Evolutionary conservation across 1,139 yeast genomes (phyloP).

Genomic region (Pichia sp.): DNA sequence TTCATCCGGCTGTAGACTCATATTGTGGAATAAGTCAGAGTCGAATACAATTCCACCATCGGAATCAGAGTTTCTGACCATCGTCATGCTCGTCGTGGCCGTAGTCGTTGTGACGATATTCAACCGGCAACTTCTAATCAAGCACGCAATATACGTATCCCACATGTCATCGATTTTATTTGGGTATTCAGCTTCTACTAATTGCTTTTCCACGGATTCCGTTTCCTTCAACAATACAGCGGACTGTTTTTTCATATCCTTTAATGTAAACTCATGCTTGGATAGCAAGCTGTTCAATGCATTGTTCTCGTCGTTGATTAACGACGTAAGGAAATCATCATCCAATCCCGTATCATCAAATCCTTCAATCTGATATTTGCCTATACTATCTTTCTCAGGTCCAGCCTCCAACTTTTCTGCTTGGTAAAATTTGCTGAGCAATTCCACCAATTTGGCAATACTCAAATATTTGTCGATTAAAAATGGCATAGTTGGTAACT

Average conservation of each 20-base stretch:
- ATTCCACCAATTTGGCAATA: slow-evolving; percentile 53
- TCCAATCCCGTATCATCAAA: slow-evolving; percentile 40
- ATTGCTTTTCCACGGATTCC: slow-evolving; percentile 34
- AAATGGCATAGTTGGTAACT: slow-evolving; percentile 64
- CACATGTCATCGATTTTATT: slow-evolving; percentile 32
- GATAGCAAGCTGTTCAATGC: slow-evolving; percentile 25
- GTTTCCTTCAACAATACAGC: slow-evolving; percentile 38
- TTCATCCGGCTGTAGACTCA: background rate
- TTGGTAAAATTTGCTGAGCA: slow-evolving; percentile 21
- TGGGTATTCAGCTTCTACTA: slow-evolving; percentile 43
- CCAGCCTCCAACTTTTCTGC: background rate
- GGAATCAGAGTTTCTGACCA: background rate
- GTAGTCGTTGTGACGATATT: background rate
- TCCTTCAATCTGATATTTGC: slow-evolving; percentile 39
- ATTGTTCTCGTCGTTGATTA: slow-evolving; percentile 31
- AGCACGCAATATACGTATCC: slow-evolving; percentile 28
- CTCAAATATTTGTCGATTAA: slow-evolving; percentile 63
- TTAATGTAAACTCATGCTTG: slow-evolving; percentile 34
- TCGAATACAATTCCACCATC: background rate
- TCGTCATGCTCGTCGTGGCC: background rate
- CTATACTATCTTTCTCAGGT: background rate
- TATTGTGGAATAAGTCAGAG: slow-evolving; percentile 2
- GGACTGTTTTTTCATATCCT: slow-evolving; percentile 47
- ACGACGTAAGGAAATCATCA: slow-evolving; percentile 34
- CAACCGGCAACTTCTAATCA: slow-evolving; percentile 4